Percentiles rank a stretch among this genome's conserved stretches.
phyloP scores from a whole-genome alignment of 768 basidiomycete species.

The Mycena albidolilacea region DNA sequence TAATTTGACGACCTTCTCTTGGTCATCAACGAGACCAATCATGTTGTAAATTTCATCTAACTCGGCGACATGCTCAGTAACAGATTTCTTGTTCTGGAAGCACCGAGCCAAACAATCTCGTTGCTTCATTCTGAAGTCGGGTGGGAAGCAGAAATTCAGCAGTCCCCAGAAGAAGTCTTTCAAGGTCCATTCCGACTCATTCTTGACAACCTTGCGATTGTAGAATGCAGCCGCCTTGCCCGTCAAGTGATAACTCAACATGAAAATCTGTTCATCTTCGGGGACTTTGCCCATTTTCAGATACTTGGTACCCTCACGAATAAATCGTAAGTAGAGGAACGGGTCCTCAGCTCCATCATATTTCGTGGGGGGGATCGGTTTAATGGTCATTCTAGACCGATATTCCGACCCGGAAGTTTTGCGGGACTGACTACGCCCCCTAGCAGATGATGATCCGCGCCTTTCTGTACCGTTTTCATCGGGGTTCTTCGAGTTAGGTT shows the following conservation, averaged over 20 bases:
- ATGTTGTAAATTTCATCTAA: background rate
- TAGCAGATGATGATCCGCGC: too few relatives aligned
- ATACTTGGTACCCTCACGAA: background rate
- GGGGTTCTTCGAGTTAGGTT: too few relatives aligned
- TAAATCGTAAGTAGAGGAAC: background rate
- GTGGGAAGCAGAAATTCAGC: background rate
- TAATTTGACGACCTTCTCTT: constrained; percentile 7
- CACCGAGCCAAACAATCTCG: background rate
- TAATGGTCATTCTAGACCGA: too few relatives aligned
- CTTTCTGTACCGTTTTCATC: too few relatives aligned
- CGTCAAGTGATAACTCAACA: background rate
- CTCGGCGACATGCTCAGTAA: background rate
- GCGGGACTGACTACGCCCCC: too few relatives aligned
- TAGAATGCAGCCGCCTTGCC: background rate
- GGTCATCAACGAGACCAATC: background rate
- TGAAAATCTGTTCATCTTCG: background rate
- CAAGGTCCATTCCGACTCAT: background rate
- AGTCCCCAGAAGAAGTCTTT: background rate
- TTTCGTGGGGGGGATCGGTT: too few relatives aligned
- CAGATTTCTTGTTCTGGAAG: background rate
- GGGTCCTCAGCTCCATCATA: too few relatives aligned
- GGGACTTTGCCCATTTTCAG: background rate
- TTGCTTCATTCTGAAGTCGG: background rate
- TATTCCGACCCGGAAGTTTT: too few relatives aligned
- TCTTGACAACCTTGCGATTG: background rate